A percentile compares a stretch with the other conserved stretches of the same genome.
Evolutionary conservation across 1,284 basidiomycete genomes (phyloP).

Genomic region (Singerocomus rubriflavus): DNA sequence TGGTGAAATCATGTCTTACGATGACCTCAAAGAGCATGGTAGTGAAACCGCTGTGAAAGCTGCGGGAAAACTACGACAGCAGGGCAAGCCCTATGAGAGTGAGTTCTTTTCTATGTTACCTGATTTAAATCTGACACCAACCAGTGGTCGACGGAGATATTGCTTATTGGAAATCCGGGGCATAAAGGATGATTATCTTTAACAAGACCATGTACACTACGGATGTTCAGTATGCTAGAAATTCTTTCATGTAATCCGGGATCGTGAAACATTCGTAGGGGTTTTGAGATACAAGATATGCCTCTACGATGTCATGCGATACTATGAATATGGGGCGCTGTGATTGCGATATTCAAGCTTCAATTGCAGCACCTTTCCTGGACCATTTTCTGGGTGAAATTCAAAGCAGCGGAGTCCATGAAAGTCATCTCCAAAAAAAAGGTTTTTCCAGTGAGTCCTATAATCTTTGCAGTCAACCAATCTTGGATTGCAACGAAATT

Average conservation of each 20-base stretch:
- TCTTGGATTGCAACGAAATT: not conserved
- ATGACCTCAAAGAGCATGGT: constrained; percentile 90
- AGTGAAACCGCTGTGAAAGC: constrained; percentile 92
- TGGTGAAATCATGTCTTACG: constrained; percentile 95
- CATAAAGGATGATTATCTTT: constrained; percentile 26
- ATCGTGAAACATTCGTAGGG: not conserved
- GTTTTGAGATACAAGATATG: not conserved
- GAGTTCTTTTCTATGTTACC: constrained; percentile 32
- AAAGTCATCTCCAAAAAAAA: not conserved
- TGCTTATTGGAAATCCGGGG: constrained; percentile 80
- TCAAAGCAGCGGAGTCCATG: not conserved
- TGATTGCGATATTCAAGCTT: too few relatives aligned
- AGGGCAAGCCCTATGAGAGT: constrained; percentile 97
- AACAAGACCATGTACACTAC: constrained; percentile 10
- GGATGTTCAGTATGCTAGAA: constrained; percentile 17
- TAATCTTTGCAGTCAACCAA: not conserved
- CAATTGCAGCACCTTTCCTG: too few relatives aligned
- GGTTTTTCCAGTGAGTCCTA: not conserved
- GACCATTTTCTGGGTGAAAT: too few relatives aligned
- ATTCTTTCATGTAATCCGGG: constrained; percentile 13
- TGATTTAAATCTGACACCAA: constrained; percentile 3
- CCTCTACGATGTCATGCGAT: not conserved
- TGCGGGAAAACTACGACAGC: constrained; percentile 92
- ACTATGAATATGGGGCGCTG: too few relatives aligned
- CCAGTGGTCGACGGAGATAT: constrained; percentile 82